phyloP scores from a whole-genome alignment of 495 filamentous ascomycete genomes.

The Clavariopsis aquatica region DNA sequence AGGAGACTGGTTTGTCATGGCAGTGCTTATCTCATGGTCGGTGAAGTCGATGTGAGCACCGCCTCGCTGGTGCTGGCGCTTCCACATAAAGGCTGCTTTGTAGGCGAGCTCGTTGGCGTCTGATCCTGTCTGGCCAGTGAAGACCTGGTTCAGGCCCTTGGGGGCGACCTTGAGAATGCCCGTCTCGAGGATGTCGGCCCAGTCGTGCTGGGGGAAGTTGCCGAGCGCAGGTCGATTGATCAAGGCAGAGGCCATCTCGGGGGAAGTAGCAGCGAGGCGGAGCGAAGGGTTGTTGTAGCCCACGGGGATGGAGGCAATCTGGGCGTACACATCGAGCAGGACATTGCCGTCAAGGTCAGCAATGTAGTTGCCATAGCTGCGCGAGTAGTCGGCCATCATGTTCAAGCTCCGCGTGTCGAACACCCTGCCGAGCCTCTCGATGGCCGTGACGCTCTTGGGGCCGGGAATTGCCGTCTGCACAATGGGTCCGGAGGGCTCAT shows the following conservation, averaged over 20 bases:
- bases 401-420: slow-evolving; percentile 94
- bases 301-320: slow-evolving; percentile 96
- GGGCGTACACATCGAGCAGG: slow-evolving; percentile 60
- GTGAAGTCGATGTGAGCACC: slow-evolving; percentile 81
- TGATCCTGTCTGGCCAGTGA: slow-evolving; percentile 92
- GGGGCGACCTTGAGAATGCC: slow-evolving; percentile 88
- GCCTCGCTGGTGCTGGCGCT: slow-evolving; percentile 83
- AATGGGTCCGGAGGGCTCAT: slow-evolving; percentile 74
- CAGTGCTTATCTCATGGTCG: slow-evolving; percentile 70
- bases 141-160: slow-evolving; percentile 90
- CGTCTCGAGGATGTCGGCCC: slow-evolving; percentile 81
- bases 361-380: slow-evolving; percentile 71
- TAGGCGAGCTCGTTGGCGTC: slow-evolving; percentile 99
- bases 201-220: slow-evolving; percentile 92
- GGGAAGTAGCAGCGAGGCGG: slow-evolving; percentile 65
- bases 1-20: slow-evolving; percentile 84
- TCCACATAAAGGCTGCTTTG: slow-evolving; percentile 99
- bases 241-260: slow-evolving; percentile 77
- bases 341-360: slow-evolving; percentile 86
- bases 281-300: slow-evolving; percentile 95
- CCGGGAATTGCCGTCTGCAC: slow-evolving; percentile 83
- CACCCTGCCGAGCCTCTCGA: slow-evolving; percentile 74
- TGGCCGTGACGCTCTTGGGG: slow-evolving; percentile 69
- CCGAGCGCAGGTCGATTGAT: slow-evolving; percentile 95
- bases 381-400: slow-evolving; percentile 82